Evolutionary conservation across 768 basidiomycete species (phyloP), one percentile per base, ranked within the genome.

Genomic region (Russula ochroleuca): DNA sequence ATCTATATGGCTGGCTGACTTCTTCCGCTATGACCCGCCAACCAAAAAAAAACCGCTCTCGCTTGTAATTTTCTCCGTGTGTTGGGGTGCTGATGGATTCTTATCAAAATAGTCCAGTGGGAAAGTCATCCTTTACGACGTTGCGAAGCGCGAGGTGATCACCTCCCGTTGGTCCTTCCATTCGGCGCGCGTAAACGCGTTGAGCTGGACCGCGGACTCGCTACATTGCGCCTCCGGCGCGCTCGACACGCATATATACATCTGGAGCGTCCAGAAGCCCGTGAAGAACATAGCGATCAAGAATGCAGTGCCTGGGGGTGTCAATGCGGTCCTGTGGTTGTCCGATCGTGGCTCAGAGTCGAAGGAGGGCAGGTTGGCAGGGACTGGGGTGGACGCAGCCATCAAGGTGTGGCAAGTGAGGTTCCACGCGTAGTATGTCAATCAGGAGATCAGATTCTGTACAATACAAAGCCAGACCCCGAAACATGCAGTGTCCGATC

Each of bases 181-280:
- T 76, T 80, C 86, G 10, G 91, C 85, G 0, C 86, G 92, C 33
- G 83, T 98, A 64, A 83, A 87, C 68, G 84, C 90, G 11, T 79
- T 98, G 19, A 77, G 83, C 1, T 94, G 90, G 85, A 85, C 89
- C 8, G 68, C 83, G 7, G 86, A 90, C 70, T 85, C 86, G 8
- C 79, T 80, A 65, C 85, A 94, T 70, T 83, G 90, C 66, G 94
- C 86, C 13, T 94, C 93, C 5, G 94, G 88, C 13, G 92, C 93
- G 21, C 80, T 96, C n/a, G 96, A 98, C 73, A 95, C 94, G 35
- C 84, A 93, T 68, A 84, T 96, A 5, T 97, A 94, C 70, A 76
- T 98, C 28, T 98, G 91, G 85, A 86, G 87, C 67, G 84, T 92
- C 35, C 77, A 76, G 49, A 82, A 84, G 70, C 85, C 87, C 10